Evolutionary conservation across 129 eudicot species (phyloP).

Genomic region (Escallonia herrerae): DNA sequence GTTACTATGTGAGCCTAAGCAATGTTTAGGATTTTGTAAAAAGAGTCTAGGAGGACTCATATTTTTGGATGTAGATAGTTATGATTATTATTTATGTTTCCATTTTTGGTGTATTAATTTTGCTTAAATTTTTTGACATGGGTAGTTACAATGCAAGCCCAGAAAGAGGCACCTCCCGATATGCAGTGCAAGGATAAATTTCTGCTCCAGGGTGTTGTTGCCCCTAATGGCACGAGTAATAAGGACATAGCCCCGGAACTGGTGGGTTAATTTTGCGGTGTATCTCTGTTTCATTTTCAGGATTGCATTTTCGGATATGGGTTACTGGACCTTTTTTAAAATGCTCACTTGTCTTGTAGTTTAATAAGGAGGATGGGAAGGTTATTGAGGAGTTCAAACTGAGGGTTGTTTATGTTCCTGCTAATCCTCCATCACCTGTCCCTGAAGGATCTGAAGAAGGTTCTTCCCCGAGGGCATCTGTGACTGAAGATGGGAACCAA

Average conservation of each 20-base stretch:
- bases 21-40: too few relatives aligned
- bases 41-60: too few relatives aligned
- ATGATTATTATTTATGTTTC: not conserved
- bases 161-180: constrained; percentile 65
- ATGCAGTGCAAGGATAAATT: constrained; percentile 97
- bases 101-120: too few relatives aligned
- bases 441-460: constrained; percentile 98
- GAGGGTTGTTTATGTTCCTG: constrained; percentile 82
- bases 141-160: constrained; percentile 94
- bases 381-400: constrained; percentile 73
- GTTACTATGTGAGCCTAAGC: too few relatives aligned
- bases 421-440: constrained; percentile 96
- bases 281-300: constrained; percentile 1
- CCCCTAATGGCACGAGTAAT: constrained; percentile 45
- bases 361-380: constrained; percentile 64
- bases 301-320: not conserved
- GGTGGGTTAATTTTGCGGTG: constrained; percentile 29
- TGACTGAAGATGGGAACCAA: constrained; percentile 47
- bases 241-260: constrained; percentile 65
- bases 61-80: too few relatives aligned
- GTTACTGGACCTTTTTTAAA: not conserved
- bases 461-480: constrained; percentile 52
- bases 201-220: constrained; percentile 80
- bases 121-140: not conserved
- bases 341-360: constrained; percentile 26